Base-by-base conservation (phyloP, 352 stramenopile genomes). In the Phytopythium oedochilum region DNA sequence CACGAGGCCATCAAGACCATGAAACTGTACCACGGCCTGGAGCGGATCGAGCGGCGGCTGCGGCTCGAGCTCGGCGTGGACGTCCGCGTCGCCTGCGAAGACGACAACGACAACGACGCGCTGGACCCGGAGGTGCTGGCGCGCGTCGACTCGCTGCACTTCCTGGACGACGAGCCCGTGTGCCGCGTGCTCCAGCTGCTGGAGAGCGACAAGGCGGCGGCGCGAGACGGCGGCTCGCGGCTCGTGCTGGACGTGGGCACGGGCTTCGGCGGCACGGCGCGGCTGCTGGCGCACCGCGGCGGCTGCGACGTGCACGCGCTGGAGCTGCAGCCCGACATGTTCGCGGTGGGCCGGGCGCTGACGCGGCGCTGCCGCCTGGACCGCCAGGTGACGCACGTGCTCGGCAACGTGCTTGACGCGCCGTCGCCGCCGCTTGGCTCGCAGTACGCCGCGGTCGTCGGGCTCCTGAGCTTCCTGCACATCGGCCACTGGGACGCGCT, bases 211-310 rank as follows among this genome's bases (percentile, higher is more conserved):
- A n/a, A n/a, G n/a, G n/a, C 39, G 3, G 20, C 39, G 58, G 18
- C 23, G 10, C 23, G 64, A 63, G 49, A 71, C 45, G 9, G 8
- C 22, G 10, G n/a, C 15, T 6, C n/a, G 14, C 44, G 46, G 57
- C 18, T 46, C 36, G 86, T 97, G 48, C 70, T 97, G 44, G 89
- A 97, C 61, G 83, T 97, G 38, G 91, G 89, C 51, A 91, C 88
- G 52, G 91, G 91, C 20, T 94, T 94, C 59, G 91, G 91, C 56
- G 85, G 88, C 53, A 95, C 88, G 5, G 90, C 86, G 32, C 68
- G 91, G 18, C 77, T 96, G 66, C 63, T 97, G 25, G 88, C 88
- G 23, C 63, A 77, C 35, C 73, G 75, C 53, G 81, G 78, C 51
- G 73, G 74, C 39, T 90, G 79, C 55, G 70, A 64, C 10, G 72